Evolutionary conservation across 2,329 filamentous ascomycete genomes (phyloP), one percentile per base, ranked within the genome.

Genomic region (Raffaelea albimanens): DNA sequence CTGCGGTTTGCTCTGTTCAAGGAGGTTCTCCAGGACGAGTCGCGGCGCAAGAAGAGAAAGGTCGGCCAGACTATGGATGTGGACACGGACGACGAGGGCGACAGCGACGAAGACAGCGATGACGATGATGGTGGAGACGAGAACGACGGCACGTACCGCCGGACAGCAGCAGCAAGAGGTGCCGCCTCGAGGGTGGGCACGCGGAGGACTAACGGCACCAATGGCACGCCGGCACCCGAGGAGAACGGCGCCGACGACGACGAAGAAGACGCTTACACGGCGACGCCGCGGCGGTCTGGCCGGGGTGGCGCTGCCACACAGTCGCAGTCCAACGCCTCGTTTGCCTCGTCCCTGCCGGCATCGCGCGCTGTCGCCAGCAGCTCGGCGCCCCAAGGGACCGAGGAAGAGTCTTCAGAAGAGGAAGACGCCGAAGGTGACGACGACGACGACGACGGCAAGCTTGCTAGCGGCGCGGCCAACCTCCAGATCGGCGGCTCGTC

Each of bases 1-100:
- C 70, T 98, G 29, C 80, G 93, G 18, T 98, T 96, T 60, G 94
- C 93, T 2, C 75, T 98, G 33, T 98, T 98, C 76, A 97, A 97
- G 64, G 93, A 98, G 68, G 83, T 98, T 1, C 75, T 95, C 3
- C 76, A 82, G 59, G 76, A 81, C 54, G 83, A 89, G 63, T 86
- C 89, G 49, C 78, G 82, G 56, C 93, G 91, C 72, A 85, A 93
- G 66, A 80, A 90, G 57, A 83, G 87, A 65, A 83, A 86, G 57
- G 84, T 77, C 5, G 72, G 75, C n/a, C n/a, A n/a, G 25, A 72
- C 74, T 31, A 11, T 47, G n/a, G 53, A 51, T 7, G 7, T 29
- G 25, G 13, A 13, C 25, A 38, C 31, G 31, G 31, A 34, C 31
- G 71, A 82, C 20, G 78, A 76, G 36, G 76, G 78, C 10, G 76